Conservation (phyloP, 2,329 filamentous ascomycete species). For the Stagonosporopsis chrysanthemi region DNA sequence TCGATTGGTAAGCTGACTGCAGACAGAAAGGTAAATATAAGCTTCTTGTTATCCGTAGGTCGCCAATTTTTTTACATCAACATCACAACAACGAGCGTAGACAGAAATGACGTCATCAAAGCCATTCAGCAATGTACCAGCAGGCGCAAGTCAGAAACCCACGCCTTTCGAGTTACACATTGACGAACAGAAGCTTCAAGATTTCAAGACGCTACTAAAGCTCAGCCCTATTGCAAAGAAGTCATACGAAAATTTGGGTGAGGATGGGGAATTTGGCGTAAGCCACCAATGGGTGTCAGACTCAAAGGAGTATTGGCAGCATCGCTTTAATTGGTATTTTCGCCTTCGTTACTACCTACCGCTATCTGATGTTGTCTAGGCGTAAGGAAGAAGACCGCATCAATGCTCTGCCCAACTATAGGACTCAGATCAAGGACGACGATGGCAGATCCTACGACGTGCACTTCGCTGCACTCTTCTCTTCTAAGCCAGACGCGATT, state of each 20-base stretch:
- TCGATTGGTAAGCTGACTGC: slow-evolving; percentile 12
- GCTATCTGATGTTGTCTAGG: slow-evolving; percentile 24
- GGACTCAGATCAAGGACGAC: slow-evolving; percentile 51
- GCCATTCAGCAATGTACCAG: slow-evolving; percentile 25
- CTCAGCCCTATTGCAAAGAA: slow-evolving; percentile 42
- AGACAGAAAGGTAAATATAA: background rate
- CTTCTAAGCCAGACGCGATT: slow-evolving; percentile 57
- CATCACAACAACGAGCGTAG: background rate
- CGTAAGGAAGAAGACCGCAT: slow-evolving; percentile 52
- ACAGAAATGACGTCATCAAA: slow-evolving; percentile 27
- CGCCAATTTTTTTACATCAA: background rate
- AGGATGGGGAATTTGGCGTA: slow-evolving; percentile 43
- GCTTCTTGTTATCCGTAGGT: background rate
- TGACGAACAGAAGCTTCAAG: slow-evolving; percentile 37
- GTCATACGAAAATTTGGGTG: slow-evolving; percentile 38
- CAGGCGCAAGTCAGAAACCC: slow-evolving; percentile 25
- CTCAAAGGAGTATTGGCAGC: slow-evolving; percentile 40
- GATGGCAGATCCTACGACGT: slow-evolving; percentile 51
- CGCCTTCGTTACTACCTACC: too few relatives aligned
- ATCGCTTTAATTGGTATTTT: slow-evolving; percentile 46
- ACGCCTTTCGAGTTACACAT: slow-evolving; percentile 37
- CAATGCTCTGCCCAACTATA: slow-evolving; percentile 62
- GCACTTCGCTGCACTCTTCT: slow-evolving; percentile 65
- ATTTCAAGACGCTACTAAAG: slow-evolving; percentile 39
- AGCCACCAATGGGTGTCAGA: slow-evolving; percentile 40